Evolutionary conservation across 306 rosid species (phyloP).

Genomic region (Ochetophila trinervis): DNA sequence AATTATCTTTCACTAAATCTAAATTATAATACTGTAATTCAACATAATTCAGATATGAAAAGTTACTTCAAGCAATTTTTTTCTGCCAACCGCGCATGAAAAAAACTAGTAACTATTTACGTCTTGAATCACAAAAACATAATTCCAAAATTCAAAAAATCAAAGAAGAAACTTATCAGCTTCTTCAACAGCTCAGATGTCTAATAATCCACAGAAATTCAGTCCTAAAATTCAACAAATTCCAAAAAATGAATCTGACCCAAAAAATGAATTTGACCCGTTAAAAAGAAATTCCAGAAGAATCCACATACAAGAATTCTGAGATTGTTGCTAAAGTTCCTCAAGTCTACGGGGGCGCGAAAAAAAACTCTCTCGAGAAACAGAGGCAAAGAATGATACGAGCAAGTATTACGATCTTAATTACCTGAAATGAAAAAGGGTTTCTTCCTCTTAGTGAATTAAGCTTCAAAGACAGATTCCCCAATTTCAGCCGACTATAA

Average conservation of each 20-base stretch:
- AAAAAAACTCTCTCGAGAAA: background rate
- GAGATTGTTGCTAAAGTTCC: constrained; percentile 1
- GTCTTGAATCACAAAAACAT: constrained; percentile 5
- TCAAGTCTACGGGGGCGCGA: background rate
- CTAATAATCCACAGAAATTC: constrained; percentile 4
- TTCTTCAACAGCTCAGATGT: constrained; percentile 3
- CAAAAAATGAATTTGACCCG: constrained; percentile 15
- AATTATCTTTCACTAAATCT: constrained; percentile 1
- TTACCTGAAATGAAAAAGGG: constrained; percentile 25
- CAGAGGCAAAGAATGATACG: background rate
- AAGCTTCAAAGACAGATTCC: constrained; percentile 9
- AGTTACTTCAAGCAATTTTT: constrained; percentile 16
- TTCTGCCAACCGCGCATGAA: no score
- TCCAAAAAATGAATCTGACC: constrained; percentile 5
- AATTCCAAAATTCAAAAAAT: background rate
- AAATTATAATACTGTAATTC: background rate
- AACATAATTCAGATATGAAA: background rate
- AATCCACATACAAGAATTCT: constrained; percentile 1
- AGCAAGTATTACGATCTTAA: background rate
- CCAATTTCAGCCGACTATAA: constrained; percentile 6
- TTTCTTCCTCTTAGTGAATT: background rate
- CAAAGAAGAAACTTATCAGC: background rate
- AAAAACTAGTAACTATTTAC: no score
- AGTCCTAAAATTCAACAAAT: background rate
- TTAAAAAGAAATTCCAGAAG: constrained; percentile 8